Base-by-base conservation (phyloP, 768 basidiomycete genomes). In the Pleurotus djamor region DNA sequence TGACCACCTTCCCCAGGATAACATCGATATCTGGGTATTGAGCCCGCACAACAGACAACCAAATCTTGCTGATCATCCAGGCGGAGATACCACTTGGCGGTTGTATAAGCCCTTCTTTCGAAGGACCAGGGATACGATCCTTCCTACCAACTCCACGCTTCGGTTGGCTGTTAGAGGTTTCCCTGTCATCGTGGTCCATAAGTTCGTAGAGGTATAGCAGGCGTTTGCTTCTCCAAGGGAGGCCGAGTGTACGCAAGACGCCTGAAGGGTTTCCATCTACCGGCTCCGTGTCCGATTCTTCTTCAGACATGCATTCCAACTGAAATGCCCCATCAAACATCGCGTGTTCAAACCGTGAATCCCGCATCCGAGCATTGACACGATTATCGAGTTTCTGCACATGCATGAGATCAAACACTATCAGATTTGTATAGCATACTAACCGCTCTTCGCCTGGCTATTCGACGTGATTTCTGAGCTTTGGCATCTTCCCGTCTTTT, bases 41-140 rank as follows among this genome's bases (percentile, higher is more conserved):
- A 6, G 48, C 63, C 60, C 72, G 74, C 52, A 81, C 72, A 44
- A 69, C 64, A 34, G 71, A 72, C 52, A 85, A 62, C 90, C 90
- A 92, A 16, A 80, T 72, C 65, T 78, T 78, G 69, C 89, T 91
- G 61, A 92, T 76, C 90, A 91, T 92, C 90, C 90, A 92, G 16
- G 77, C 75, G 4, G 84, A 77, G 7, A 86, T 77, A 1, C 87
- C 87, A 60, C 76, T 74, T 0, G 90, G 90, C 8, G 90, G 90
- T 5, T 89, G 72, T 34, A 74, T 61, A 3, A 84, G 68, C 4
- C 77, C 82, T 9, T 87, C 85, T 65, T 88, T 91, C 1, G 72
- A 69, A 41, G 78, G 75, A 0, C 89, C 90, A 14, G 68, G 64
- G 21, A 72, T 70, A 38, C 90, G 83, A 59, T 81, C 80, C 65